Percentiles rank a stretch among this genome's conserved stretches.
Conservation (phyloP, 1,139 yeast species). For the Yamadazyma songkhlaensis region DNA sequence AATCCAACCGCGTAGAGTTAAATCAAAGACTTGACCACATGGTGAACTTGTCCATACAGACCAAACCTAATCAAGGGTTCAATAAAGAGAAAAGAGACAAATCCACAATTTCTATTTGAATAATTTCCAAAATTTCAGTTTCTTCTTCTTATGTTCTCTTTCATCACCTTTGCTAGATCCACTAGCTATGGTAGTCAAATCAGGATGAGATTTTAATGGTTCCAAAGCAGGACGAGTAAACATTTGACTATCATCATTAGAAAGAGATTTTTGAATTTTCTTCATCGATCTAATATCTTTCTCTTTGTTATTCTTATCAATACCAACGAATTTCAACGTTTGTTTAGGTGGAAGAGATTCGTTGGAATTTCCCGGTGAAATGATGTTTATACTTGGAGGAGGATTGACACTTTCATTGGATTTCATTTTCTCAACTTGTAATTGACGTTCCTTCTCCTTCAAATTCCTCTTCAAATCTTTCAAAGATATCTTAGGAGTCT, state of each 20-base stretch:
- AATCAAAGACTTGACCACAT: no score
- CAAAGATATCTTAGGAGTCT: slow-evolving; percentile 26
- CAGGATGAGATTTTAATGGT: slow-evolving; percentile 43
- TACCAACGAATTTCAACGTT: slow-evolving; percentile 27
- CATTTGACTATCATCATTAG: slow-evolving; percentile 23
- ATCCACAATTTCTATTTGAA: slow-evolving; percentile 13
- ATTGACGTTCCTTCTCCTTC: slow-evolving; percentile 10
- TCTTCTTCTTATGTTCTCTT: slow-evolving; percentile 25
- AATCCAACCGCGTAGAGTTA: no score
- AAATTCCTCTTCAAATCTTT: slow-evolving; percentile 37
- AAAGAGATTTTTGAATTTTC: slow-evolving; percentile 25
- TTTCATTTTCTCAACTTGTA: slow-evolving; percentile 1
- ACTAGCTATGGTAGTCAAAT: slow-evolving; percentile 17
- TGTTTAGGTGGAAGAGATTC: slow-evolving; percentile 15
- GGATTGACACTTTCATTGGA: neutral
- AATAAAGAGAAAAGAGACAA: no score
- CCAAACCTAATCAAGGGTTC: no score
- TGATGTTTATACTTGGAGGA: slow-evolving; percentile 11
- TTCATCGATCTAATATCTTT: slow-evolving; percentile 8
- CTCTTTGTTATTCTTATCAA: slow-evolving; percentile 18
- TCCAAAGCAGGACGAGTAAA: slow-evolving; percentile 29
- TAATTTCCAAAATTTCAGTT: slow-evolving; percentile 34
- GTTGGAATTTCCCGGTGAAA: slow-evolving; percentile 7
- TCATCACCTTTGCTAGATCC: slow-evolving; percentile 11
- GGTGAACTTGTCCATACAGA: no score